A percentile compares a stretch with the other conserved stretches of the same genome.
Evolutionary conservation across 768 basidiomycete genomes (phyloP).

Genomic region (Gyrodon lividus): DNA sequence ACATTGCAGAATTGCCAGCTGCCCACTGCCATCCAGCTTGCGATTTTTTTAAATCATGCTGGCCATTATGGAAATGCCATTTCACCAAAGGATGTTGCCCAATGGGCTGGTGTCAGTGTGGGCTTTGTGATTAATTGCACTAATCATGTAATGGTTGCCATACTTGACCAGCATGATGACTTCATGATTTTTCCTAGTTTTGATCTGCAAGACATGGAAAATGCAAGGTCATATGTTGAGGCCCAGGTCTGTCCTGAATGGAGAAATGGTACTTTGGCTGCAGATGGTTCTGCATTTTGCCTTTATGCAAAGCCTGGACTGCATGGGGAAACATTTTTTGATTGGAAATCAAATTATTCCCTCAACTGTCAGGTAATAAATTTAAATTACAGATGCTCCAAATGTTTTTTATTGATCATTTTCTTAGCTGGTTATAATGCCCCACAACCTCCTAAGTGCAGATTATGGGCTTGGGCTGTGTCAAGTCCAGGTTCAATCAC

Average conservation of each 20-base stretch:
- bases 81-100: conserved; percentile 13
- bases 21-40: background rate
- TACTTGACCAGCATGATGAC: conserved; percentile 10
- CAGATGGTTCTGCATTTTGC: conserved; percentile 35
- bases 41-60: too few relatives aligned
- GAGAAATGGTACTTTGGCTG: conserved; percentile 37
- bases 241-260: conserved; percentile 33
- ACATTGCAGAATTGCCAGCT: conserved; percentile 7
- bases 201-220: background rate
- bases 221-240: conserved; percentile 38
- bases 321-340: conserved; percentile 7
- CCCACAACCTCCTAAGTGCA: too few relatives aligned
- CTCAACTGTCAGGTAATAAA: conserved; percentile 17
- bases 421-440: too few relatives aligned
- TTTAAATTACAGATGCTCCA: too few relatives aligned
- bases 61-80: too few relatives aligned
- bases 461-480: too few relatives aligned
- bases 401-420: too few relatives aligned
- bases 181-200: conserved; percentile 6
- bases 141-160: conserved; percentile 13
- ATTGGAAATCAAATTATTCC: conserved; percentile 17
- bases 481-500: too few relatives aligned
- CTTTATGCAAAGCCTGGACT: conserved; percentile 10
- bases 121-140: conserved; percentile 19
- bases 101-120: conserved; percentile 14